phyloP scores from a whole-genome alignment of 108 stramenopile genomes.

The Aureococcus anophagefferens region DNA sequence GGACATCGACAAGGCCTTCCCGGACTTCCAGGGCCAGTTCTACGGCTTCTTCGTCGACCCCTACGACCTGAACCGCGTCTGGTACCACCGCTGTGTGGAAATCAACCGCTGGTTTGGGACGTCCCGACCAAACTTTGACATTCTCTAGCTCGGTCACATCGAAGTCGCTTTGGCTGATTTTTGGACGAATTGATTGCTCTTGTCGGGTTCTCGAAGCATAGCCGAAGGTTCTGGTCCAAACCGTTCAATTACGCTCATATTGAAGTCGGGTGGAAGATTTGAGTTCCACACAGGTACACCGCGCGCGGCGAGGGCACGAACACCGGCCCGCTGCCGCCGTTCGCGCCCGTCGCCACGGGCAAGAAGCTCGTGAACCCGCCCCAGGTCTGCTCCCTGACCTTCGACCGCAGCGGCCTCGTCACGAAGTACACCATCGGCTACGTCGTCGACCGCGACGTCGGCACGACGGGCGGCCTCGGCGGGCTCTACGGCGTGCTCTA shows the following conservation, averaged over 20 bases:
- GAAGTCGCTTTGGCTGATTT: too few relatives aligned
- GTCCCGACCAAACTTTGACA: too few relatives aligned
- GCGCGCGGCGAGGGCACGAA: constrained; percentile 17
- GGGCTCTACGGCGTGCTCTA: constrained; percentile 29
- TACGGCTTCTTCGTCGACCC: constrained; percentile 36
- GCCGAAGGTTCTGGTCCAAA: too few relatives aligned
- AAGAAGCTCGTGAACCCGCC: constrained; percentile 14
- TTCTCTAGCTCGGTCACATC: too few relatives aligned
- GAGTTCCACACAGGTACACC: too few relatives aligned
- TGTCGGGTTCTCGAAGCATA: too few relatives aligned
- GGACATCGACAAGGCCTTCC: constrained; percentile 12
- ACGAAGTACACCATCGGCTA: constrained; percentile 27
- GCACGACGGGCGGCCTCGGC: constrained; percentile 29
- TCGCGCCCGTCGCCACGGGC: constrained; percentile 11
- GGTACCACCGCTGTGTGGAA: too few relatives aligned
- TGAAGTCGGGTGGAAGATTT: too few relatives aligned
- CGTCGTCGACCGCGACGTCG: constrained; percentile 25
- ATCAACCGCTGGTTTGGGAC: too few relatives aligned
- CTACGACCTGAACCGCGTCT: constrained; percentile 31
- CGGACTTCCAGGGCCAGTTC: constrained; percentile 20
- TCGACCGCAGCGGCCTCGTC: constrained; percentile 21
- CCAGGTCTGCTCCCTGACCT: constrained; percentile 31
- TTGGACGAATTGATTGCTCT: too few relatives aligned
- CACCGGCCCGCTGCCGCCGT: constrained; percentile 21
- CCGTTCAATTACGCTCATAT: too few relatives aligned